Base-by-base conservation (phyloP, 2,329 filamentous ascomycete species). In the Zymoseptoria pseudotritici region DNA sequence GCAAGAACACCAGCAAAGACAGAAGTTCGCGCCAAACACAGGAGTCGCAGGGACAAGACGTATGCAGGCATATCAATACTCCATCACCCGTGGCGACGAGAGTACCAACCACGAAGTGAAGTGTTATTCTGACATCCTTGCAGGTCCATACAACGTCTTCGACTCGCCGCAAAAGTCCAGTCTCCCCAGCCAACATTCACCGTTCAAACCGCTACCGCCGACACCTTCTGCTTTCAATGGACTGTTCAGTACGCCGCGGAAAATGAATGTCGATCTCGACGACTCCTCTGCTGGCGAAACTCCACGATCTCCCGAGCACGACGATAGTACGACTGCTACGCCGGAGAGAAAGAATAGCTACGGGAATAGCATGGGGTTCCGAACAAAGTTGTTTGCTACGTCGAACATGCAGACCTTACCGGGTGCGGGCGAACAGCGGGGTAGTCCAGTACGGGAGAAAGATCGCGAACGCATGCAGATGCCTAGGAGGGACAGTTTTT, bases 121-220 rank as follows among this genome's bases (percentile, higher is more conserved):
- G 22, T 19, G 19, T 20, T n/a, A 3, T 36, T 24, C 36, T 46
- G 13, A 46, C 13, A 46, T 46, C 54, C 52, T 26, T 31, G 50
- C 54, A 72, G 66, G 65, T 29, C 59, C 62, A 51, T 63, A 63
- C 62, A 72, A 72, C 61, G 70, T 72, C 24, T 74, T 77, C 67
- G 73, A 78, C 58, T 78, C 77, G 29, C 75, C 83, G 4, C 72
- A 76, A 56, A 86, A 85, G 68, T 56, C 78, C 78, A 65, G 76
- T 80, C 57, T 79, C 13, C n/a, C 58, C 80, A 29, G 76, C 79
- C 64, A 73, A 79, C 66, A 69, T 50, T 62, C 70, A 5, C 65
- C 66, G 9, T 61, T 53, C 61, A 79, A 76, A 66, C 73, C 76
- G 17, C 69, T 78, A 9, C 76, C 77, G 21, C 68, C 72, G 10